Evolutionary conservation across 202 grass and related monocot genomes (phyloP).

Genomic region (Digitaria exilis): DNA sequence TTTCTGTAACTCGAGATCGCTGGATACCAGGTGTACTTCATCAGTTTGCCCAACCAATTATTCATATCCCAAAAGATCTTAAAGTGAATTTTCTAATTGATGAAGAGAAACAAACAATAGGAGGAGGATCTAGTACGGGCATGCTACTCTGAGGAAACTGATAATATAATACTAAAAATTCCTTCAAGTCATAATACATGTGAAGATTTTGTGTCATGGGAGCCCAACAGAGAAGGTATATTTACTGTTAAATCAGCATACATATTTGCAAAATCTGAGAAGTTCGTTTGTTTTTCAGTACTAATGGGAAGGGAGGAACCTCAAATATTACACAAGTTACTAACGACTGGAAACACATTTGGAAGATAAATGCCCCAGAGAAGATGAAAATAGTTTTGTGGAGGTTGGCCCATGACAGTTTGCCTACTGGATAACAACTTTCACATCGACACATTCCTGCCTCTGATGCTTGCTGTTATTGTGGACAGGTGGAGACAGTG

Average conservation of each 20-base stretch:
- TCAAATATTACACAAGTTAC: not conserved
- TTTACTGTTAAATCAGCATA: not conserved
- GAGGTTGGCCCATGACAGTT: not conserved
- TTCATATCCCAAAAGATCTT: not conserved
- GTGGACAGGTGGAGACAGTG: not conserved
- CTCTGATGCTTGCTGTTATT: not conserved
- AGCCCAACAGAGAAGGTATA: not conserved
- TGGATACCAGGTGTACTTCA: not conserved
- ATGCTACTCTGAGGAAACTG: not conserved
- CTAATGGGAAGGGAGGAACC: not conserved
- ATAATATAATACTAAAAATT: not conserved
- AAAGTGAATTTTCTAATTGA: not conserved
- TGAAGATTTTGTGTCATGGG: not conserved
- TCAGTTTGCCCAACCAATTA: not conserved
- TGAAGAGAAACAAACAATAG: not conserved
- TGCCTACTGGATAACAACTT: not conserved
- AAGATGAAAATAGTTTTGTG: not conserved
- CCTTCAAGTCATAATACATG: not conserved
- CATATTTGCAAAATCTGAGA: not conserved
- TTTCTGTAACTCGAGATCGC: too few species aligned
- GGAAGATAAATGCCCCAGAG: not conserved
- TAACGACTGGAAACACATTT: not conserved
- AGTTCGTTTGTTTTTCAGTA: not conserved
- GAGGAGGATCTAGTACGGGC: not conserved
- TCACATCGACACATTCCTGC: not conserved